Evolutionary conservation across 139 green algal species (phyloP), one percentile per base, ranked within the genome.

Genomic region (Coelastrella sp.): DNA sequence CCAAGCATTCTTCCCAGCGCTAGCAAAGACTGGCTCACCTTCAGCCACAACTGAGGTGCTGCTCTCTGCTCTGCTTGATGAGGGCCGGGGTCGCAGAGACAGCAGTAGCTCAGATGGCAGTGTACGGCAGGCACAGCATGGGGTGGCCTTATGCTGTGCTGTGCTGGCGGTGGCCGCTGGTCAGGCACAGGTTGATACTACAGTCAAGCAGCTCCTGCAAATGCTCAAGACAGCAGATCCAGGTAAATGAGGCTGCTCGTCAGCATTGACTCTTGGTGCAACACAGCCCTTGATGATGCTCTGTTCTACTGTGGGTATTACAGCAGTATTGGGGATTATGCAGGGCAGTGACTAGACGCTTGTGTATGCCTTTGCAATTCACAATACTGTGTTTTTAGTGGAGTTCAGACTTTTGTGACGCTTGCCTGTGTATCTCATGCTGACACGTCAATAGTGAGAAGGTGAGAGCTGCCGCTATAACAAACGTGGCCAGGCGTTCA

Each of bases 131-230:
- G 87, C 90, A 21, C 93, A 95, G 90, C 87, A 90, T 40, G 88
- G 85, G 9, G 89, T 95, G 25, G 96, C 96, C 4, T 91, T 94
- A 85, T 98, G 95, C 82, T 90, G 94, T 27, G 96, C 96, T 2
- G 91, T 91, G 34, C 92, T 98, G 75, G 94, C 90, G 72, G 45
- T 87, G 7, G 53, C 86, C 7, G 86, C 92, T 8, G 92, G 90
- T 4, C 57, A 74, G 11, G 63, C 27, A 43, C 45, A 75, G 38
- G 75, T 91, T 5, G 45, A 84, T 21, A 71, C 68, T 23, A 93
- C 89, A 0, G 90, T 94, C 41, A 81, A 89, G 57, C 34, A 69
- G 40, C 72, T 95, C 79, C 83, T 95, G 50, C 41, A 30, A 40
- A 81, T 79, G 60, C 80, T 92, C 64, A 66, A 89, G 71, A 81